Base-by-base conservation (phyloP, 2,329 filamentous ascomycete genomes). In the Claviceps citrina region DNA sequence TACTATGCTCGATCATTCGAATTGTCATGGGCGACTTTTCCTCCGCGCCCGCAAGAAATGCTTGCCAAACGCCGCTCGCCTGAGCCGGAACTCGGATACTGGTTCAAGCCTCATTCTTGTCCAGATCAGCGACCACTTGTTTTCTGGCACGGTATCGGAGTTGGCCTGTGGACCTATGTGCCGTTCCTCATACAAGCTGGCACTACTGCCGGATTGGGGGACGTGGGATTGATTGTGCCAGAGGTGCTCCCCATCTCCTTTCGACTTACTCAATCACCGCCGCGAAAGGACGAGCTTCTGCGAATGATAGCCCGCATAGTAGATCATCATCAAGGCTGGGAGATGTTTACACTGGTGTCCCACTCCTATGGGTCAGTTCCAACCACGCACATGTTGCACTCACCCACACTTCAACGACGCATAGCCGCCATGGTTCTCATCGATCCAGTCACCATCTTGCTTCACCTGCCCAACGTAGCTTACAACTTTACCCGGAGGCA, bases 61-160 rank as follows among this genome's bases (percentile, higher is more conserved):
- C 48, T 71, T 35, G 59, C 67, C 1, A 52, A 55, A 5, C 59
- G 59, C 8, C 56, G 56, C 19, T 78, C 76, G 1, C 62, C 66
- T 4, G 66, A 67, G 5, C 49, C 59, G 3, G 56, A 61, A 8
- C 46, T 81, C 5, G 68, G 69, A 44, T 84, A 84, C 61, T 84
- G 77, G 74, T 64, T 78, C 49, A 68, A 71, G 2, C 73, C 73
- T 5, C 78, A 83, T 51, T 73, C 73, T 1, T 46, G 46, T 9
- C 19, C 43, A 4, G 44, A 45, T 7, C 66, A 65, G 38, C 57
- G 71, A 0, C 80, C 79, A 0, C 57, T 84, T 7, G 56, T 84
- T 4, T 83, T 82, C 56, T 65, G 83, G 36, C 80, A 84, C 48
- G 80, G 80, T 13, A 81, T 83, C 36, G 78, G 79, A 31, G 66